These are phyloP conservation scores for Capniomyces stellatus DNA, from an alignment of 371 early-diverging fungal species.

Conservation along the genomic window DNA sequence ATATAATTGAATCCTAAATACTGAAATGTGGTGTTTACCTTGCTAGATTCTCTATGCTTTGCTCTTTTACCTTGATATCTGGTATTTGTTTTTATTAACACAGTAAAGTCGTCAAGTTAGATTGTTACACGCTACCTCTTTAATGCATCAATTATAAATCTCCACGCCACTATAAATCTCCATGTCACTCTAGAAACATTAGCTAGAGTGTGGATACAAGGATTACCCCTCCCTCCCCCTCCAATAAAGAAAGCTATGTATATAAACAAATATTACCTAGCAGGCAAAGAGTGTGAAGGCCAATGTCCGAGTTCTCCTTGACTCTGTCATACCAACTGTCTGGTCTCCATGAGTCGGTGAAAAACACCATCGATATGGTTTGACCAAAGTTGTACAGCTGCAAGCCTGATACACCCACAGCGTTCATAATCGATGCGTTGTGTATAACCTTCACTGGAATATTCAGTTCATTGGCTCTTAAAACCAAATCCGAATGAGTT, in stretches of 20 bases:
- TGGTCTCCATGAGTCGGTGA: conserved; percentile 90
- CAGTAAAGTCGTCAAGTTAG: too few relatives aligned
- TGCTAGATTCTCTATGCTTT: conserved; percentile 63
- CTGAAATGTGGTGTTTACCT: too few relatives aligned
- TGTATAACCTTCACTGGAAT: conserved; percentile 84
- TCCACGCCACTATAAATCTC: too few relatives aligned
- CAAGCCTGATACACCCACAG: conserved; percentile 93
- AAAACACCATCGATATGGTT: conserved; percentile 97
- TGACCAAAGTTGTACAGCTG: conserved; percentile 98
- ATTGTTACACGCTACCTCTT: too few relatives aligned
- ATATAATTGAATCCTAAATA: too few relatives aligned
- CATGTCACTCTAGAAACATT: too few relatives aligned
- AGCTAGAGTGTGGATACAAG: too few relatives aligned
- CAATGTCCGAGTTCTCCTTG: conserved; percentile 59
- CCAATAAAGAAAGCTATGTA: not conserved
- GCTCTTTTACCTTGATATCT: conserved; percentile 99
- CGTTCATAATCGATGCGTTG: conserved; percentile 99
- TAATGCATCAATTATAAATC: too few relatives aligned
- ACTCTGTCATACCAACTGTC: conserved; percentile 94
- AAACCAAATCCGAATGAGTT: conserved; percentile 95
- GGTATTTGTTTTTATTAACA: too few relatives aligned
- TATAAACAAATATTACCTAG: too few relatives aligned
- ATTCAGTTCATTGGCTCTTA: conserved; percentile 76
- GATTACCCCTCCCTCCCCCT: too few relatives aligned
- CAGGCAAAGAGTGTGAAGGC: conserved; percentile 94